Evolutionary conservation across 768 basidiomycete genomes (phyloP).

Genomic region (Mycena rebaudengoi): DNA sequence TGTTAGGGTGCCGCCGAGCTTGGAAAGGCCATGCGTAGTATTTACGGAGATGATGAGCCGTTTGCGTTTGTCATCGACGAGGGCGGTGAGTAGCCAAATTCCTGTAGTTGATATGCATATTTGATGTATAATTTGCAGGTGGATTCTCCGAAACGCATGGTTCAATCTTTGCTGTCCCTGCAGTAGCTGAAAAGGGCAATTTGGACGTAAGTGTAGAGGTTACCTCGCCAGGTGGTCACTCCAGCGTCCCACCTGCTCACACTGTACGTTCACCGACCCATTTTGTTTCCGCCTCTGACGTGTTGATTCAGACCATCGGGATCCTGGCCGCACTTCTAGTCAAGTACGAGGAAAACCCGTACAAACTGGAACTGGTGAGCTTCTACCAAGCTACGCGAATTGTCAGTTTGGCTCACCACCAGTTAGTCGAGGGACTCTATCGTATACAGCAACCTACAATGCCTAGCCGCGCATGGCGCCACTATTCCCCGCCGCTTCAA

Average conservation of each 20-base stretch:
- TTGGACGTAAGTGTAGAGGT: slow-evolving; percentile 60
- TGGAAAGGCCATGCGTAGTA: slow-evolving; percentile 55
- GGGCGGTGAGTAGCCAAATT: slow-evolving; percentile 61
- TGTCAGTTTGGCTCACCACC: neutral
- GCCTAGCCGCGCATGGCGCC: slow-evolving; percentile 58
- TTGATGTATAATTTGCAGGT: slow-evolving; percentile 37
- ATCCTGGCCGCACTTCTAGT: slow-evolving; percentile 63
- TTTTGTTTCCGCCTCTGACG: neutral
- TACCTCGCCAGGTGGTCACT: slow-evolving; percentile 66
- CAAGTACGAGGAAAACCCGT: slow-evolving; percentile 56
- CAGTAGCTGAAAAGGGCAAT: slow-evolving; percentile 79
- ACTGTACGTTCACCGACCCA: slow-evolving; percentile 51
- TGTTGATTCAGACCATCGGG: slow-evolving; percentile 55
- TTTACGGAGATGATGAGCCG: slow-evolving; percentile 71
- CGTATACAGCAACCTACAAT: slow-evolving; percentile 55
- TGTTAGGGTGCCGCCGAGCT: slow-evolving; percentile 70
- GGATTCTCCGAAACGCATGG: slow-evolving; percentile 62
- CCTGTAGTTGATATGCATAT: neutral
- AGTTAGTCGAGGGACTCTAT: slow-evolving; percentile 48
- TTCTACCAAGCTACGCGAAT: neutral
- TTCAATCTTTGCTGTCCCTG: slow-evolving; percentile 65
- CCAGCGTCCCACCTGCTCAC: slow-evolving; percentile 67
- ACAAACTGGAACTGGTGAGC: slow-evolving; percentile 44
- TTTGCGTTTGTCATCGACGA: slow-evolving; percentile 89
- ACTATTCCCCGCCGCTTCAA: slow-evolving; percentile 47